Evolutionary conservation across 306 rosid genomes (phyloP), one percentile per base, ranked within the genome.

Genomic region (Castanea crenata): DNA sequence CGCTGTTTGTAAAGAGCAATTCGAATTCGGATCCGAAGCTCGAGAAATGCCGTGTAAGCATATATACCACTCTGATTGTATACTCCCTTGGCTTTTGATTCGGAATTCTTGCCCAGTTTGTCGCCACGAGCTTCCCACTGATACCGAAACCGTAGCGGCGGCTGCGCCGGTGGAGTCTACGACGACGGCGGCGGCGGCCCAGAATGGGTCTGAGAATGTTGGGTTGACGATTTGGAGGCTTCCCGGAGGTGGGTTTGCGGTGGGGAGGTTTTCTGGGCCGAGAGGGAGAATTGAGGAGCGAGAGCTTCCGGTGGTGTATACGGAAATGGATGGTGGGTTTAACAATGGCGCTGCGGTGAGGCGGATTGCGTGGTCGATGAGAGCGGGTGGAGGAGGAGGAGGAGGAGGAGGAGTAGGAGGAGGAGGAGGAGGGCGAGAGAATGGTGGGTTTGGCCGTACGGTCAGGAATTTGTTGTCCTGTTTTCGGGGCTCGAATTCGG

Each of bases 71-170:
- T 74, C 86, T 5, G 97, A 92, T 0, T 94, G 98, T 11, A 94
- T 94, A 2, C 83, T 91, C 1, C 98, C 98, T 6, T 92, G 98
- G 97, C 94, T 92, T 6, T 83, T 88, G 1, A 84, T 91, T 76
- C 92, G 86, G 23, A 94, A 92, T 72, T 94, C 97, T 3, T 94
- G 98, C 52, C 98, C 98, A 0, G 98, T 92, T 54, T 94, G 98
- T 77, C 93, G 98, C 11, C 91, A 87, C 18, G 93, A 92, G 75
- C 82, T 92, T 13, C 97, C 93, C 0, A 18, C 86, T 1, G 94
- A 88, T 81, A 25, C 61, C 0, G 85, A 74, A 1, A 75, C 56
- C 57, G 18, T 71, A 13, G 3, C 71, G 4, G 5, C 77, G 0
- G 81, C 14, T 12, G 54, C 71, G 35, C 10, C 46, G 76, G 2